Percentiles rank a stretch among this genome's conserved stretches.
phyloP scores from a whole-genome alignment of 163 green algal genomes.

The Prototheca cutis region DNA sequence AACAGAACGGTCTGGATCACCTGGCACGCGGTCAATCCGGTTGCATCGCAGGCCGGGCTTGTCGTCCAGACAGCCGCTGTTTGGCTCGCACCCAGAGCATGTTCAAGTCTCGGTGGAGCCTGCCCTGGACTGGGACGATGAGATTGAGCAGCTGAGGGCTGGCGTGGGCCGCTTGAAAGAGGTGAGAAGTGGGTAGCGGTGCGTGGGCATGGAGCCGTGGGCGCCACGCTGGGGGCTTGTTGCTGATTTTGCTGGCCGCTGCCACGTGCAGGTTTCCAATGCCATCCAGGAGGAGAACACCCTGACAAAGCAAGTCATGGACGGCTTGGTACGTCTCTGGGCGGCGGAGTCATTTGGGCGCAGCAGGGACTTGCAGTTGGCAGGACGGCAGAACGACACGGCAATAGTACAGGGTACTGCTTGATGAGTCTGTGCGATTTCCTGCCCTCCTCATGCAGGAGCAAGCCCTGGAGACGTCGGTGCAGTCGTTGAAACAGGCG shows the following conservation, averaged over 20 bases:
- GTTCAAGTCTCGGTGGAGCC: conserved; percentile 22
- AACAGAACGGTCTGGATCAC: too few species aligned
- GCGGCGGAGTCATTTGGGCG: too few species aligned
- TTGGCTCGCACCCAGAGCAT: conserved; percentile 23
- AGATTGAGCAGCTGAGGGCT: conserved; percentile 27
- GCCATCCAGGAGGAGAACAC: conserved; percentile 31
- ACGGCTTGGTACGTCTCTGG: conserved; percentile 13
- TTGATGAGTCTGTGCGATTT: too few species aligned
- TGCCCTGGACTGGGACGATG: conserved; percentile 21
- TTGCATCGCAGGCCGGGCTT: conserved; percentile 27
- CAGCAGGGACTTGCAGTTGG: too few species aligned
- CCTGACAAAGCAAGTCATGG: conserved; percentile 18
- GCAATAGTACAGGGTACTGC: too few species aligned
- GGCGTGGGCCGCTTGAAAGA: conserved; percentile 29
- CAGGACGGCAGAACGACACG: too few species aligned
- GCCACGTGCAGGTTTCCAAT: conserved; percentile 26
- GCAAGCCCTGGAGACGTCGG: conserved; percentile 22
- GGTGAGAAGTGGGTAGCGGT: conserved; percentile 2
- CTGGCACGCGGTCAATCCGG: too few species aligned
- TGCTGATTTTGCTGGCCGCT: too few species aligned
- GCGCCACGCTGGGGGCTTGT: too few species aligned
- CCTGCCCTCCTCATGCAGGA: conserved; percentile 3
- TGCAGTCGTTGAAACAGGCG: conserved; percentile 16
- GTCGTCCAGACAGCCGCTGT: conserved; percentile 24
- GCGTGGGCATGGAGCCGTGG: too few species aligned